phyloP scores from a whole-genome alignment of 2,329 filamentous ascomycete species.

The Dactylonectria estremocensis region DNA sequence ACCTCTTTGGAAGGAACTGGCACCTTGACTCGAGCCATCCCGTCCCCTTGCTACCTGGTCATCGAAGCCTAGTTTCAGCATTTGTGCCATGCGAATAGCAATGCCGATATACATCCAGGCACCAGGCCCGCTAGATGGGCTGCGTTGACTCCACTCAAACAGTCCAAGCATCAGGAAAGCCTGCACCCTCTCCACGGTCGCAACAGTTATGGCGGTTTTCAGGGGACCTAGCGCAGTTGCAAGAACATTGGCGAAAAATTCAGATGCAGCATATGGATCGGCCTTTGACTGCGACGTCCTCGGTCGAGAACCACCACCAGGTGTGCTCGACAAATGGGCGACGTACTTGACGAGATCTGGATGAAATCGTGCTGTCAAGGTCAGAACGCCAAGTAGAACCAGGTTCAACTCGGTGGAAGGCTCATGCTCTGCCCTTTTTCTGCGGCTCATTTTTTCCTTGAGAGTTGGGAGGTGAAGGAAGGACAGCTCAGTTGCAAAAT shows the following conservation, averaged over 20 bases:
- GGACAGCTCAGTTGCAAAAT: constrained; percentile 80
- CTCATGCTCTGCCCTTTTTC: constrained; percentile 55
- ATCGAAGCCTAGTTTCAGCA: constrained; percentile 73
- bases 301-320: constrained; percentile 52
- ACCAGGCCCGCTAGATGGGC: constrained; percentile 66
- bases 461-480: constrained; percentile 80
- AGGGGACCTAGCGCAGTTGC: constrained; percentile 65
- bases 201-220: constrained; percentile 63
- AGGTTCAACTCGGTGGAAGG: constrained; percentile 66
- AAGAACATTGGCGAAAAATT: constrained; percentile 75
- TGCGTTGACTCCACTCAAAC: constrained; percentile 79
- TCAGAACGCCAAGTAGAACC: constrained; percentile 76
- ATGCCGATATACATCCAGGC: constrained; percentile 78
- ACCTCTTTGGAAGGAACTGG: constrained; percentile 6
- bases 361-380: constrained; percentile 79
- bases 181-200: constrained; percentile 76
- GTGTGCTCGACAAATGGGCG: constrained; percentile 56
- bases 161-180: constrained; percentile 79
- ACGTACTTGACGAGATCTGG: constrained; percentile 70
- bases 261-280: constrained; percentile 71
- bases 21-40: background rate
- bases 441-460: constrained; percentile 64
- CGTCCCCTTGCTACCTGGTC: constrained; percentile 52
- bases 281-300: constrained; percentile 53
- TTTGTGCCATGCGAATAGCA: constrained; percentile 75